Evolutionary conservation across 148 eudicot species (phyloP).

Genomic region (Tetragonia tetragonoides): DNA sequence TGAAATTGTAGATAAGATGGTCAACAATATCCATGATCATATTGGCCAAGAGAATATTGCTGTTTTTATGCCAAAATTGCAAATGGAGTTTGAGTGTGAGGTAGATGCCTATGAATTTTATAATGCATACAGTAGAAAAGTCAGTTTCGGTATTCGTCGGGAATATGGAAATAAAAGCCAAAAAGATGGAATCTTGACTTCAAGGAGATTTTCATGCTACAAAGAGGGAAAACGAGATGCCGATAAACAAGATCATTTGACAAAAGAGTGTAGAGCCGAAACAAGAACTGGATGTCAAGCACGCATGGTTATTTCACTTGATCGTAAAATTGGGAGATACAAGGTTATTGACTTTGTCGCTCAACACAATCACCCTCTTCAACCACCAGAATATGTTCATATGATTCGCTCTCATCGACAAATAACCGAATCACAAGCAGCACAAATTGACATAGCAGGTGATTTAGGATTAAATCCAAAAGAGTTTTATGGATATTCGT

Average conservation of each 20-base stretch:
- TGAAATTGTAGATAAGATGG: no score
- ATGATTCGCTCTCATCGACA: constrained; percentile 28
- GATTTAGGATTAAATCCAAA: constrained; percentile 12
- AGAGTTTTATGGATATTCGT: constrained; percentile 7
- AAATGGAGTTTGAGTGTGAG: no score
- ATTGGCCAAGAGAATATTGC: no score
- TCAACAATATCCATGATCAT: no score
- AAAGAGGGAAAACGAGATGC: no score
- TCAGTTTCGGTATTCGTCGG: no score
- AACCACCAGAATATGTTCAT: constrained; percentile 21
- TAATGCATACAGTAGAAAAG: no score
- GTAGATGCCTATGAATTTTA: no score
- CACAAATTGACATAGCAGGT: constrained; percentile 4
- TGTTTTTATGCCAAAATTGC: no score
- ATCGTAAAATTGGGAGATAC: neutral
- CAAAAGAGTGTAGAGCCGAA: constrained; percentile 12
- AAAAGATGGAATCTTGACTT: no score
- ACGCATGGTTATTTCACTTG: constrained; percentile 23
- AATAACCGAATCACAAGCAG: constrained; percentile 20
- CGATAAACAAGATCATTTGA: neutral
- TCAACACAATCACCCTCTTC: constrained; percentile 32
- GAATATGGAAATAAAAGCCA: no score
- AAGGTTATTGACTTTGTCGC: constrained; percentile 20
- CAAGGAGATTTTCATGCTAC: no score
- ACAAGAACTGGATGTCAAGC: constrained; percentile 35